Percentiles rank a stretch among this genome's conserved stretches.
Evolutionary conservation across 176 grass and related monocot species (phyloP).

Genomic region (Musa troglodytarum): DNA sequence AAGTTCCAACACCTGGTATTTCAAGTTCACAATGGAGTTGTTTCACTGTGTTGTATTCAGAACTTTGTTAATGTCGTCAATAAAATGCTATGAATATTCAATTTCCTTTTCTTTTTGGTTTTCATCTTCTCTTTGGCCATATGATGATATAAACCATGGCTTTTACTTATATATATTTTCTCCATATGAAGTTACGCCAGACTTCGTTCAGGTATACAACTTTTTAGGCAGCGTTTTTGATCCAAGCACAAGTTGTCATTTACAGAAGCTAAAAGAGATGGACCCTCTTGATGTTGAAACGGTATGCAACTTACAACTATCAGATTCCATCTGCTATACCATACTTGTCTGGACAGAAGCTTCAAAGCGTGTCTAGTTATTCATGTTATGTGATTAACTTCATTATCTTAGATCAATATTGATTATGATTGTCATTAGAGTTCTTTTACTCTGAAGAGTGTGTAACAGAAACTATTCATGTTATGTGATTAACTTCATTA

Average conservation of each 20-base stretch:
- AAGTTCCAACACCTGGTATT: background rate
- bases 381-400: background rate
- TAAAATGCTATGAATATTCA: background rate
- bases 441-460: background rate
- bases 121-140: background rate
- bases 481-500: background rate
- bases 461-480: background rate
- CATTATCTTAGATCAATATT: background rate
- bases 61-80: background rate
- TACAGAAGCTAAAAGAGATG: slow-evolving; percentile 98
- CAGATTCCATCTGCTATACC: background rate
- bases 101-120: background rate
- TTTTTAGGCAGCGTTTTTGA: slow-evolving; percentile 94
- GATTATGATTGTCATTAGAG: background rate
- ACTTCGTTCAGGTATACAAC: slow-evolving; percentile 82
- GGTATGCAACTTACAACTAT: slow-evolving; percentile 33
- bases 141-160: background rate
- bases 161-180: slow-evolving; percentile 2
- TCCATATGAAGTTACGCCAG: slow-evolving; percentile 66
- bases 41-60: background rate
- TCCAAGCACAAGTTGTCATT: slow-evolving; percentile 80
- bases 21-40: background rate
- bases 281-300: slow-evolving; percentile 99
- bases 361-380: too few relatives aligned
- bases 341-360: background rate